Percentiles rank a stretch among this genome's conserved stretches.
These are phyloP conservation scores for Aspergillus terreus DNA, from an alignment of 2,329 filamentous ascomycete species.

Conservation along the genomic window DNA sequence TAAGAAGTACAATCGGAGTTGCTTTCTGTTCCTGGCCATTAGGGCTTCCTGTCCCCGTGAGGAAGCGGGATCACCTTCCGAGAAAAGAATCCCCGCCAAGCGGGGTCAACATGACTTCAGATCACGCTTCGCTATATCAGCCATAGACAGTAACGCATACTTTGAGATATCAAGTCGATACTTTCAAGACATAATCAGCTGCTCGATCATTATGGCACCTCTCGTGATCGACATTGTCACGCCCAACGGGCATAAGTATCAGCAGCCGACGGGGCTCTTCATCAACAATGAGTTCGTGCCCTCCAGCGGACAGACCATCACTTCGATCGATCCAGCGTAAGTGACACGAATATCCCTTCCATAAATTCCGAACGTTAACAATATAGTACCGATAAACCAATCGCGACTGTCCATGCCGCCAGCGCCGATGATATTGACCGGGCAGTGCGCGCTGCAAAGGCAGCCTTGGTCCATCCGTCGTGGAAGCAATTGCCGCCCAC, in stretches of 20 bases:
- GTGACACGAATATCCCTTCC: not conserved
- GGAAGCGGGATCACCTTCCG: not conserved
- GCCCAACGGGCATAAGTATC: conserved; percentile 68
- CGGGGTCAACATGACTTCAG: too few species aligned
- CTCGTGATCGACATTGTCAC: conserved; percentile 56
- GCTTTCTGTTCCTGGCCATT: not conserved
- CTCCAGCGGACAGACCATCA: conserved; percentile 57
- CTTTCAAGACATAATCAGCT: not conserved
- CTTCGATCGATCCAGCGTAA: not conserved
- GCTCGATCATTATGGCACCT: not conserved
- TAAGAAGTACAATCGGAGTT: not conserved
- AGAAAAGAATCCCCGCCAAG: too few species aligned
- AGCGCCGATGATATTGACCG: conserved; percentile 61
- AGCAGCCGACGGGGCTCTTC: conserved; percentile 70
- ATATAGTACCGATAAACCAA: not conserved
- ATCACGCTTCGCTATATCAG: too few species aligned
- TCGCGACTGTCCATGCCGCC: not conserved
- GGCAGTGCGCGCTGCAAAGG: conserved; percentile 77
- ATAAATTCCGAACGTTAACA: conserved; percentile 26
- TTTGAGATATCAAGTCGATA: not conserved
- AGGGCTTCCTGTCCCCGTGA: not conserved
- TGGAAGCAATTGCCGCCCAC: conserved; percentile 67
- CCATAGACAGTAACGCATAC: too few species aligned
- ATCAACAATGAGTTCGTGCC: conserved; percentile 76
- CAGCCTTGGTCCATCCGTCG: conserved; percentile 67